Percentiles rank a stretch among this genome's conserved stretches.
Evolutionary conservation across 371 early-diverging fungal genomes (phyloP).

Genomic region (Nematocida homosporus): DNA sequence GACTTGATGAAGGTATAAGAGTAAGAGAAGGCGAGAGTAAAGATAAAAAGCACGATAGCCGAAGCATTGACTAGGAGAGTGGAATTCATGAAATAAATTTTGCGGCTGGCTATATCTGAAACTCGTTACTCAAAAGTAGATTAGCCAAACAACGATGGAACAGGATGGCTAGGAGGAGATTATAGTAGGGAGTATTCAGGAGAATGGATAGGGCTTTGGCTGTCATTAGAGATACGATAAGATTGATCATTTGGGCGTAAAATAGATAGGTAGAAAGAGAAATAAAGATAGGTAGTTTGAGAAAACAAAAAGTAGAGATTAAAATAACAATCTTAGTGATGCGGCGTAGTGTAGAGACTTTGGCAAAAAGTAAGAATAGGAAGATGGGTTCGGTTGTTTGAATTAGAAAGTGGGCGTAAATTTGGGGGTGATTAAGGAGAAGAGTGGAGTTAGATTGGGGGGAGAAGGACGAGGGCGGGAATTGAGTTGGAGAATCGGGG

Average conservation of each 20-base stretch:
- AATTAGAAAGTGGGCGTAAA: no score
- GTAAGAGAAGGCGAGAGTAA: conserved; percentile 56
- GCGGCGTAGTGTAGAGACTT: no score
- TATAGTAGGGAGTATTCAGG: not conserved
- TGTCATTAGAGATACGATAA: not conserved
- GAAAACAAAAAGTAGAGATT: not conserved
- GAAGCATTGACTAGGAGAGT: conserved; percentile 4
- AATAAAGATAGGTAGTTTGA: not conserved
- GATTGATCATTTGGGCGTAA: not conserved
- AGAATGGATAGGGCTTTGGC: not conserved
- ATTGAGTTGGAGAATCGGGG: not conserved
- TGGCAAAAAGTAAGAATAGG: not conserved
- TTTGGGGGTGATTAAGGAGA: no score
- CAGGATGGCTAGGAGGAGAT: not conserved
- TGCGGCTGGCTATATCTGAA: conserved; percentile 12
- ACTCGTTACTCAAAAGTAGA: conserved; percentile 4
- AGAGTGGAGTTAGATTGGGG: not conserved
- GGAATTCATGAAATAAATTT: conserved; percentile 30
- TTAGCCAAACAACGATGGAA: not conserved
- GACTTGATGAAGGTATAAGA: conserved; percentile 45
- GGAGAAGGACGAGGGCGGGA: not conserved
- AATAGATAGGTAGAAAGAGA: not conserved
- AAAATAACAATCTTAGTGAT: no score
- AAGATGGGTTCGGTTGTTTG: not conserved
- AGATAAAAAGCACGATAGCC: conserved; percentile 51